phyloP scores from a whole-genome alignment of 2,329 filamentous ascomycete species.

The Fusarium sulawesiense region DNA sequence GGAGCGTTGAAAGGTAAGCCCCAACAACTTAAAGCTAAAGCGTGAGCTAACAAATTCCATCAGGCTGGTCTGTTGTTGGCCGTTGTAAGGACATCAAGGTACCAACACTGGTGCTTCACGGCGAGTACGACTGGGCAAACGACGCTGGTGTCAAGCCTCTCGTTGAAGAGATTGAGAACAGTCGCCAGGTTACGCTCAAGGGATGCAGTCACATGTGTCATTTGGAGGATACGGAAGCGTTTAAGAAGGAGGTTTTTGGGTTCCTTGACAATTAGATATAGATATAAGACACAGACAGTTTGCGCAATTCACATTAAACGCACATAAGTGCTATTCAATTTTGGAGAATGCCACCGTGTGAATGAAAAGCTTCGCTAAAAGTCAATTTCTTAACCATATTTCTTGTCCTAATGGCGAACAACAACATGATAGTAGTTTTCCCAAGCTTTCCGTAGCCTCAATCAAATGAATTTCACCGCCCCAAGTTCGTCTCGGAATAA shows the following conservation, averaged over 20 bases:
- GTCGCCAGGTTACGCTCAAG: conserved; percentile 3
- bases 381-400: background rate
- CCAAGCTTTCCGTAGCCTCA: background rate
- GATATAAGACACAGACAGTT: background rate
- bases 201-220: conserved; percentile 11
- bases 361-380: background rate
- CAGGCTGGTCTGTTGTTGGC: conserved; percentile 8
- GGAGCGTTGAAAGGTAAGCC: conserved; percentile 4
- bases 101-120: conserved; percentile 1
- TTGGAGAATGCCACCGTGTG: background rate
- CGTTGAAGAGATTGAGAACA: conserved; percentile 7
- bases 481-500: background rate
- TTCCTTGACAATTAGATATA: conserved; percentile 1
- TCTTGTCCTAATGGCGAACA: background rate
- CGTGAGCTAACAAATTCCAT: background rate
- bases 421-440: background rate
- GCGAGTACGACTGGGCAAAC: conserved; percentile 12
- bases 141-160: conserved; percentile 8
- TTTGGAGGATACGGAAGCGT: conserved; percentile 5
- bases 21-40: background rate
- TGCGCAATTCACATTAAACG: background rate
- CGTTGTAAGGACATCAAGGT: conserved; percentile 9
- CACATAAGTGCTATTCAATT: background rate
- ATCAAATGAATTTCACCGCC: background rate
- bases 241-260: conserved; percentile 8